Evolutionary conservation across 352 stramenopile genomes (phyloP), one percentile per base, ranked within the genome.

Genomic region (Phytophthora pseudosyringae): DNA sequence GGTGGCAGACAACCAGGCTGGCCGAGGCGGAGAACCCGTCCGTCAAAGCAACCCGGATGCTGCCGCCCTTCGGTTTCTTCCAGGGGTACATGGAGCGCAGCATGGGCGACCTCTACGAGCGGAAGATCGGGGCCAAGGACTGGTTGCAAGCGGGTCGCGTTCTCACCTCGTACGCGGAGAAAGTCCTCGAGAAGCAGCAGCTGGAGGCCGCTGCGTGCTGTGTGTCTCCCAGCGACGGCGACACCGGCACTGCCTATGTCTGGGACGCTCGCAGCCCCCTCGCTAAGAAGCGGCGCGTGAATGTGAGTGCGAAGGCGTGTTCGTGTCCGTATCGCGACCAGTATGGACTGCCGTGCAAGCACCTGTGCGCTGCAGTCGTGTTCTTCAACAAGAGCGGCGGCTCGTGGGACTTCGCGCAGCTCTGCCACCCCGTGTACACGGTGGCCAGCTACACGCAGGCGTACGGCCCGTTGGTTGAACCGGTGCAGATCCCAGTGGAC

Each of bases 81-180:
- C 73, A 79, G 50, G 40, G 61, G 10, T 83, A 80, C 40, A 83
- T 83, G 75, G 72, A 83, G 56, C 69, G 72, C 32, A 78, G 69
- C 26, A 81, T 81, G 75, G 57, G 62, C 1, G 39, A 64, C 6
- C 33, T 79, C n/a, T 82, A 82, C 43, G 55, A 76, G 18, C 61
- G 75, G n/a, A 82, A 82, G 40, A 55, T 75, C n/a, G 47, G 69
- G 6, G 64, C 36, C 16, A 76, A 80, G 44, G 55, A 58, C n/a
- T 77, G 60, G 64, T 5, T 71, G 13, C 61, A 69, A 44, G 10
- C 49, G 6, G 46, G 57, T 13, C 67, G 59, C 13, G 43, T 69
- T 13, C 57, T 84, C n/a, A 82, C 73, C 0, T 62, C 49, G 16
- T 84, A 80, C 38, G 67, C 72, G 0, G 67, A 75, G 33, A 67